Evolutionary conservation across 805 yeast species (phyloP).

Genomic region (Starmerella davenportii): DNA sequence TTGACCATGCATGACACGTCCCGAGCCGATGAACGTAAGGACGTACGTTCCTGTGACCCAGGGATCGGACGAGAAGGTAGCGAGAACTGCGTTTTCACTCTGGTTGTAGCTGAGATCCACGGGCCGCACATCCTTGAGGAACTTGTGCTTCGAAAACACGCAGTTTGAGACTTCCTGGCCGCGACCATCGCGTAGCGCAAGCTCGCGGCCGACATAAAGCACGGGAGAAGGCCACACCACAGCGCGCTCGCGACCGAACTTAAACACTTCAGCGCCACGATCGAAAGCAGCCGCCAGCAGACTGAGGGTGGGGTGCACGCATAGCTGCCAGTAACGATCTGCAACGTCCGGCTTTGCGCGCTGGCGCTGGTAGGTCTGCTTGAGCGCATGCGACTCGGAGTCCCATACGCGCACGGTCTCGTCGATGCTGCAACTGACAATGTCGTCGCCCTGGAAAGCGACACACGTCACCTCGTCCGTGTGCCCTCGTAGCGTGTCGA

Average conservation of each 20-base stretch:
- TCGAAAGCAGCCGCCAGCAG: slow-evolving; percentile 94
- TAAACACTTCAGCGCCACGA: slow-evolving; percentile 94
- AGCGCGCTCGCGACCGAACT: slow-evolving; percentile 93
- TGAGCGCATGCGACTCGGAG: slow-evolving; percentile 53
- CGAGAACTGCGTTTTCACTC: slow-evolving; percentile 46
- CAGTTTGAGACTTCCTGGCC: slow-evolving; percentile 20
- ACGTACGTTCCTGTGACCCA: slow-evolving; percentile 41
- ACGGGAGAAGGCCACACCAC: slow-evolving; percentile 48
- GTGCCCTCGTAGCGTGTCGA: slow-evolving; percentile 96
- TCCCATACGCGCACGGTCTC: slow-evolving; percentile 96
- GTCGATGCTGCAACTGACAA: slow-evolving; percentile 87
- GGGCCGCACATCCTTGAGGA: slow-evolving; percentile 59
- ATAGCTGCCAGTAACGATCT: slow-evolving; percentile 59
- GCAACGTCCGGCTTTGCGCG: slow-evolving; percentile 39
- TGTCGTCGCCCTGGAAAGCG: slow-evolving; percentile 81
- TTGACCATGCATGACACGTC: slow-evolving; percentile 30
- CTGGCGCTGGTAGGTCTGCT: slow-evolving; percentile 85
- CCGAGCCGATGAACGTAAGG: not conserved
- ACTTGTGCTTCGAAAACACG: not conserved
- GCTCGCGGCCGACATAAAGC: slow-evolving; percentile 62
- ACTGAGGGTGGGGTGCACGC: slow-evolving; percentile 77
- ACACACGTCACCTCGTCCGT: slow-evolving; percentile 81
- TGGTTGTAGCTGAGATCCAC: slow-evolving; percentile 82
- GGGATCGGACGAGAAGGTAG: slow-evolving; percentile 82
- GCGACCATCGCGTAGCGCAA: slow-evolving; percentile 35